Percentiles rank a stretch among this genome's conserved stretches.
These are phyloP conservation scores for Metarhizium guizhouense DNA, from an alignment of 2,329 filamentous ascomycete species.

Conservation along the genomic window DNA sequence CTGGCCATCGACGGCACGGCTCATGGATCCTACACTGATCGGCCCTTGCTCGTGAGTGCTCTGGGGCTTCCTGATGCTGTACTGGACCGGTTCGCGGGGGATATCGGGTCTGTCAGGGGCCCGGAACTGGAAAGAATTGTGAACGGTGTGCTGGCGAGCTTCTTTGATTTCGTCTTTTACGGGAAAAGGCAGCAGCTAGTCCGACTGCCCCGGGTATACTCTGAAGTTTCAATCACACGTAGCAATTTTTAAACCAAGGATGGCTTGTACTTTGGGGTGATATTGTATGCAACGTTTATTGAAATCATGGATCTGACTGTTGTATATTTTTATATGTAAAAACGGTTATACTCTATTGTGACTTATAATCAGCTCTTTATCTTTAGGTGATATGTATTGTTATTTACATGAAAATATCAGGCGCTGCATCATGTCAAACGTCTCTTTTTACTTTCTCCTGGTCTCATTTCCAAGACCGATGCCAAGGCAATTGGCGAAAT, in stretches of 20 bases:
- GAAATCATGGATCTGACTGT: too few species aligned
- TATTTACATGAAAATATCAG: too few species aligned
- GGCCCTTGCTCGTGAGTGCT: conserved; percentile 16
- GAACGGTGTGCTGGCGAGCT: conserved; percentile 12
- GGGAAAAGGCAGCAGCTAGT: conserved; percentile 5
- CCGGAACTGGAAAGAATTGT: conserved; percentile 12
- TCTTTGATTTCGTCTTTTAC: conserved; percentile 13
- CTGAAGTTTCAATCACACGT: conserved; percentile 12
- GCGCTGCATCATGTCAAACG: too few species aligned
- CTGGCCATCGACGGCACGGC: conserved; percentile 15
- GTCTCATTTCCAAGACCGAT: conserved; percentile 10
- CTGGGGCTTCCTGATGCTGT: conserved; percentile 12
- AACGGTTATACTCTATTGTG: too few species aligned
- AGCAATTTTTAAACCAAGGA: conserved; percentile 6
- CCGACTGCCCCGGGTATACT: conserved; percentile 2
- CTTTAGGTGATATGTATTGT: too few species aligned
- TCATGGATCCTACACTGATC: conserved; percentile 24
- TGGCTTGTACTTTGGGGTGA: neutral
- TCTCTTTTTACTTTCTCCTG: too few species aligned
- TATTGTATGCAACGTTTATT: too few species aligned
- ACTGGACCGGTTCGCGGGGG: conserved; percentile 2
- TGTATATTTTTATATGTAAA: too few species aligned
- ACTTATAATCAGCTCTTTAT: too few species aligned
- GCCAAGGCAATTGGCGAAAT: conserved; percentile 63
- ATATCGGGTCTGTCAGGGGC: conserved; percentile 10